Evolutionary conservation across 2,329 filamentous ascomycete species (phyloP).

Genomic region (Neopestalotiopsis sp.): DNA sequence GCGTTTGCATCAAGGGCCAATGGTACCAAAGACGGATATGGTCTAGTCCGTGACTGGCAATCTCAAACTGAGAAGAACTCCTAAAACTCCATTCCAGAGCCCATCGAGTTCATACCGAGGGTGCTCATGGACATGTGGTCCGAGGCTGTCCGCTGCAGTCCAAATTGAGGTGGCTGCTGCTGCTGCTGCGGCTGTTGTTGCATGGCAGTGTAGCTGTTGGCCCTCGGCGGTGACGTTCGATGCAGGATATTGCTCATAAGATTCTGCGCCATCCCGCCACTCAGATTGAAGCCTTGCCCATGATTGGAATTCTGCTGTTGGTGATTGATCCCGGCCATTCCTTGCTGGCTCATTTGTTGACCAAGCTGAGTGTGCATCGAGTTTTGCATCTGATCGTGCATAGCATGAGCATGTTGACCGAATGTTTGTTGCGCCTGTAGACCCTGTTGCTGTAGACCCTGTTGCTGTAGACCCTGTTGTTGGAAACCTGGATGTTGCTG

Average conservation of each 20-base stretch:
- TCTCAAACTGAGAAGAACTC: slow-evolving; percentile 26
- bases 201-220: slow-evolving; percentile 45
- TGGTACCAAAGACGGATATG: not conserved
- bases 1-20: not conserved
- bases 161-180: slow-evolving; percentile 43
- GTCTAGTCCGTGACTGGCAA: not conserved
- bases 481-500: slow-evolving; percentile 25
- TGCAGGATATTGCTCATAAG: slow-evolving; percentile 39
- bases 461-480: slow-evolving; percentile 39
- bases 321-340: slow-evolving; percentile 36
- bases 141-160: slow-evolving; percentile 49
- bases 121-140: slow-evolving; percentile 42
- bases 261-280: slow-evolving; percentile 24
- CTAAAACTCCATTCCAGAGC: slow-evolving; percentile 46
- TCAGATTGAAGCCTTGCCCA: slow-evolving; percentile 31
- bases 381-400: slow-evolving; percentile 40
- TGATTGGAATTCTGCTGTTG: slow-evolving; percentile 33
- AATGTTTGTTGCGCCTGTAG: slow-evolving; percentile 29
- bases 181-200: slow-evolving; percentile 24
- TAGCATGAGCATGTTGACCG: slow-evolving; percentile 34
- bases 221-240: slow-evolving; percentile 41
- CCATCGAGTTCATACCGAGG: slow-evolving; percentile 41
- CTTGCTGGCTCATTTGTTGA: slow-evolving; percentile 36
- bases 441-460: slow-evolving; percentile 38
- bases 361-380: slow-evolving; percentile 34